Evolutionary conservation across 305 asterid species (phyloP), one percentile per base, ranked within the genome.

Genomic region (Fraxinus ornus): DNA sequence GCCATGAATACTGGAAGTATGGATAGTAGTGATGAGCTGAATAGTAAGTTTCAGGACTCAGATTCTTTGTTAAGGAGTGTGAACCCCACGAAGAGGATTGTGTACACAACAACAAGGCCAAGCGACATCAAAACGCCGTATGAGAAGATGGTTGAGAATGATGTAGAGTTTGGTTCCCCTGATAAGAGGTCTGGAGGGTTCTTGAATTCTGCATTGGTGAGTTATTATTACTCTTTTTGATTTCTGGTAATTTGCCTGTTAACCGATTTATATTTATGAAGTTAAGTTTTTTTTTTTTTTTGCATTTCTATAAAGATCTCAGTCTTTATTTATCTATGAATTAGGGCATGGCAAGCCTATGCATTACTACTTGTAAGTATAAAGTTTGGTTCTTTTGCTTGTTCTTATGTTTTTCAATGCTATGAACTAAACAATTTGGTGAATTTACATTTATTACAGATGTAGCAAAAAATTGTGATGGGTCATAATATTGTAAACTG

Each of bases 121-220:
- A 81, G 81, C 80, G 99, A 97, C 84, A 91, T 97, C 83, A 97
- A 92, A 88, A 87, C 98, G 2, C 99, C 98, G 2, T 97, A 97
- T 80, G 98, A 95, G 85, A 93, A 93, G 91, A 97, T 97, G 99
- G 84, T 95, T 19, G 98, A 95, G 86, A 93, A 97, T 88, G 91
- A 90, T 87, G 99, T 97, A 64, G 97, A 93, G 91, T 97, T 95
- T 87, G 98, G 99, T 60, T 97, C 98, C 36, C 99, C 98, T 0
- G 98, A 97, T 88, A 97, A 95, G 92, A 91, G 97, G 89, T 93
- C 99, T 57, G 99, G 99, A 30, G 98, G 98, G 47, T 92, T 97
- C 91, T 80, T 97, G 91, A 93, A 92, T 83, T 92, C 98, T 79
- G 98, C 98, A 52, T 83, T 94, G 98, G 99, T 95, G 90, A 92